Conservation (phyloP, 2,329 filamentous ascomycete genomes). For the Colletotrichum camelliae region DNA sequence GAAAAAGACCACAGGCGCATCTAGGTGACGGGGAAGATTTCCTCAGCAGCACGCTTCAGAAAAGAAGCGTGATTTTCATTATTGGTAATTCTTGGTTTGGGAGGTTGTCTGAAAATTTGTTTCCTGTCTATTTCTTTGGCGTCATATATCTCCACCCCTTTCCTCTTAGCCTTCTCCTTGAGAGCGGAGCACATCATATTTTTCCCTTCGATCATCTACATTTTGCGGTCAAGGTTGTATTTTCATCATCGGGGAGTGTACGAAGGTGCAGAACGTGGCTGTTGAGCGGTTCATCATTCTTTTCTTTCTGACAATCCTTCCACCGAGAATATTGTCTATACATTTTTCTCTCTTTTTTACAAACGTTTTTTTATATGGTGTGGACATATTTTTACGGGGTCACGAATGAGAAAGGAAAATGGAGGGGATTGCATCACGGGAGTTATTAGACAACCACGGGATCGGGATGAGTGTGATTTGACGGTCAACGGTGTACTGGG, state of each 20-base stretch:
- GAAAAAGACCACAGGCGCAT: background rate
- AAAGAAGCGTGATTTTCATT: background rate
- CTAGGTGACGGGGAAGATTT: background rate
- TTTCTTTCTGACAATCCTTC: background rate
- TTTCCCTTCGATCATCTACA: background rate
- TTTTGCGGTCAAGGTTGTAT: background rate
- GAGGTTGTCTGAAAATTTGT: constrained; percentile 10
- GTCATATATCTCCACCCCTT: background rate
- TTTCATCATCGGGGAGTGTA: constrained; percentile 13
- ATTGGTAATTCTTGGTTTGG: background rate
- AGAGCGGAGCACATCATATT: background rate
- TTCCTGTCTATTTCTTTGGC: background rate
- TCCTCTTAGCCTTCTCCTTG: background rate
- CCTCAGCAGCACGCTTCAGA: background rate
- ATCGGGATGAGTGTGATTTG: background rate
- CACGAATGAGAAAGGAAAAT: background rate
- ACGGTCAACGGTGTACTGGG: background rate
- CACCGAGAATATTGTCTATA: background rate
- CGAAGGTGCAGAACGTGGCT: background rate
- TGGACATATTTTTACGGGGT: background rate
- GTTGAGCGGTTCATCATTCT: constrained; percentile 7
- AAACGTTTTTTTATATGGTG: background rate
- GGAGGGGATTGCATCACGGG: background rate
- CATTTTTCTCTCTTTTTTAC: background rate
- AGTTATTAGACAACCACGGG: constrained; percentile 11